Conservation (phyloP, 2,329 filamentous ascomycete species). For the Ophiostoma tasmaniense region DNA sequence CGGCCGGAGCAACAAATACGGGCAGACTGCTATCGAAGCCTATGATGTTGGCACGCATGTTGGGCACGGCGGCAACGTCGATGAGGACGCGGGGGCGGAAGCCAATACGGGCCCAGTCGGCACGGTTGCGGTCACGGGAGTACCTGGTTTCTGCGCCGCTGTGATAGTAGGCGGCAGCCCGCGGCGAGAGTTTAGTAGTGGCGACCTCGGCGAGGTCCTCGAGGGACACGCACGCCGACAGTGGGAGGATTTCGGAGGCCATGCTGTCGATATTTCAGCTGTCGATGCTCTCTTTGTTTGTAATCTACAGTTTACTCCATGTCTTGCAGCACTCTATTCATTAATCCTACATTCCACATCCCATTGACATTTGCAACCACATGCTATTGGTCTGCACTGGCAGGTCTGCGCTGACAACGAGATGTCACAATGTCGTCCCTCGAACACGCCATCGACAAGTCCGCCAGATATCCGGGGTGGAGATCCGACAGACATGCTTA, state of each 20-base stretch:
- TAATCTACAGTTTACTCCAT: not conserved
- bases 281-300: not conserved
- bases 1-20: constrained; percentile 18
- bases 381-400: not conserved
- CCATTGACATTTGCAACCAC: not conserved
- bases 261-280: not conserved
- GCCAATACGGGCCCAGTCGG: constrained; percentile 15
- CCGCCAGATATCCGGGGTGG: not conserved
- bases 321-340: not conserved
- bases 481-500: not conserved
- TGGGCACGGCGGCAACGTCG: constrained; percentile 6
- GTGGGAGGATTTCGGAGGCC: not conserved
- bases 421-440: not conserved
- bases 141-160: constrained; percentile 13
- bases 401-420: too few species aligned
- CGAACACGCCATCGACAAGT: not conserved
- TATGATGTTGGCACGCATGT: constrained; percentile 13
- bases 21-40: constrained; percentile 15
- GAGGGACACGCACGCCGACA: constrained; percentile 16
- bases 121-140: constrained; percentile 13
- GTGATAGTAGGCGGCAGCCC: constrained; percentile 14
- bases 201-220: constrained; percentile 13
- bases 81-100: constrained; percentile 17
- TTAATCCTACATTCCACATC: not conserved
- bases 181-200: constrained; percentile 1